Evolutionary conservation across 179 eudicot genomes (phyloP).

Genomic region (Actinidia arguta): DNA sequence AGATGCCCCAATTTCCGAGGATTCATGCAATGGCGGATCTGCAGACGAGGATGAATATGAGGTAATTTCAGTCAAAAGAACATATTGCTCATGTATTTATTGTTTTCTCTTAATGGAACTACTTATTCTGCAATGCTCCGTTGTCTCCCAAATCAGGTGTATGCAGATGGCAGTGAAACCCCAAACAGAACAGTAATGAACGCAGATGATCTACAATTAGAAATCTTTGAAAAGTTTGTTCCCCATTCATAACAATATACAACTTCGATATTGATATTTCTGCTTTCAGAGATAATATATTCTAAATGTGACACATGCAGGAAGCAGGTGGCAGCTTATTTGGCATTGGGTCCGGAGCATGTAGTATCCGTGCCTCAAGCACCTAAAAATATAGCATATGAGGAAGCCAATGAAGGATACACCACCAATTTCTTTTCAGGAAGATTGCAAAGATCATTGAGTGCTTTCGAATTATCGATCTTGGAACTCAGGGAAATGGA

Average conservation of each 20-base stretch:
- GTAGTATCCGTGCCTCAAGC: slow-evolving; percentile 7
- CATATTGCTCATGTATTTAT: not conserved
- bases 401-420: slow-evolving; percentile 20
- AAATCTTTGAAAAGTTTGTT: slow-evolving; percentile 24
- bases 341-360: slow-evolving; percentile 18
- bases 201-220: slow-evolving; percentile 25
- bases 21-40: slow-evolving; percentile 23
- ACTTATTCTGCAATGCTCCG: not conserved
- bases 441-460: slow-evolving; percentile 30
- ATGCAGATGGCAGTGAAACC: slow-evolving; percentile 26
- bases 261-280: not conserved
- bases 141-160: slow-evolving; percentile 31
- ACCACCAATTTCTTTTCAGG: not conserved
- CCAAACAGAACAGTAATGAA: slow-evolving; percentile 8
- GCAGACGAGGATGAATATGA: slow-evolving; percentile 33
- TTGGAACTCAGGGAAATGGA: slow-evolving; percentile 16
- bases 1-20: slow-evolving; percentile 31
- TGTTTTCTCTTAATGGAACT: not conserved
- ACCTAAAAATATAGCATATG: slow-evolving; percentile 5
- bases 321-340: slow-evolving; percentile 28
- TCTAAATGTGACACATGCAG: slow-evolving; percentile 28
- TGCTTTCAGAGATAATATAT: not conserved
- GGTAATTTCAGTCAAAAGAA: slow-evolving; percentile 28
- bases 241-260: not conserved
- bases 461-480: slow-evolving; percentile 24